Percentiles rank a stretch among this genome's conserved stretches.
Conservation (phyloP, 371 early-diverging fungal species). For the Smittium culicis region DNA sequence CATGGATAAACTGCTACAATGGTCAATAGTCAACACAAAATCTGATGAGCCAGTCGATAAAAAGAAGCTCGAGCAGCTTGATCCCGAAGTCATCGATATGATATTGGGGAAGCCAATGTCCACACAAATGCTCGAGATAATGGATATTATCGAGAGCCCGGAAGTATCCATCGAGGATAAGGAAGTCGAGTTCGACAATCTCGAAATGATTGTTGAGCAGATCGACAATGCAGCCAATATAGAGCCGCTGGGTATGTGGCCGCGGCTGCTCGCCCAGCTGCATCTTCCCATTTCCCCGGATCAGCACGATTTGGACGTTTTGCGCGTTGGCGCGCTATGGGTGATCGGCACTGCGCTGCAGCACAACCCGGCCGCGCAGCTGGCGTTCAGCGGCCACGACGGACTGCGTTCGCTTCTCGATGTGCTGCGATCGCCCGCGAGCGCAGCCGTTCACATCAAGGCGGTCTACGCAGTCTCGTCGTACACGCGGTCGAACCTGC, state of each 20-base stretch:
- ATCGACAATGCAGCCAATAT: constrained; percentile 90
- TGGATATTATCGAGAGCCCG: no score
- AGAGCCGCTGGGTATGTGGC: constrained; percentile 78
- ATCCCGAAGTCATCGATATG: no score
- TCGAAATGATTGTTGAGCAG: constrained; percentile 87
- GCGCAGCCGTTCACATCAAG: constrained; percentile 48
- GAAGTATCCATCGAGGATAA: constrained; percentile 57
- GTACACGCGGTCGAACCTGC: constrained; percentile 49
- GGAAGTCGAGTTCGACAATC: constrained; percentile 72
- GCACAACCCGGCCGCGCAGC: constrained; percentile 78
- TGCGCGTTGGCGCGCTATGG: constrained; percentile 73
- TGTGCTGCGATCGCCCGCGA: constrained; percentile 38
- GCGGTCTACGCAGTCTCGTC: constrained; percentile 66
- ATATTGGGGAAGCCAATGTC: no score
- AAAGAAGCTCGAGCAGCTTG: no score
- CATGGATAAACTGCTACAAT: no score
- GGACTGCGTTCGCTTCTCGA: constrained; percentile 44
- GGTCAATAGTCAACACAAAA: no score
- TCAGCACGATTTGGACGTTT: constrained; percentile 26
- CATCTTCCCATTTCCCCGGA: neutral
- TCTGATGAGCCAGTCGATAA: no score
- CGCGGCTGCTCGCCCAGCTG: constrained; percentile 41
- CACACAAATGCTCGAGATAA: no score
- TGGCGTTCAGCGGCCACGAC: constrained; percentile 44
- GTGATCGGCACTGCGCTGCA: constrained; percentile 85